A percentile compares a stretch with the other conserved stretches of the same genome.
Conservation (phyloP, 345 rosid species). For the Citrus unshiu region DNA sequence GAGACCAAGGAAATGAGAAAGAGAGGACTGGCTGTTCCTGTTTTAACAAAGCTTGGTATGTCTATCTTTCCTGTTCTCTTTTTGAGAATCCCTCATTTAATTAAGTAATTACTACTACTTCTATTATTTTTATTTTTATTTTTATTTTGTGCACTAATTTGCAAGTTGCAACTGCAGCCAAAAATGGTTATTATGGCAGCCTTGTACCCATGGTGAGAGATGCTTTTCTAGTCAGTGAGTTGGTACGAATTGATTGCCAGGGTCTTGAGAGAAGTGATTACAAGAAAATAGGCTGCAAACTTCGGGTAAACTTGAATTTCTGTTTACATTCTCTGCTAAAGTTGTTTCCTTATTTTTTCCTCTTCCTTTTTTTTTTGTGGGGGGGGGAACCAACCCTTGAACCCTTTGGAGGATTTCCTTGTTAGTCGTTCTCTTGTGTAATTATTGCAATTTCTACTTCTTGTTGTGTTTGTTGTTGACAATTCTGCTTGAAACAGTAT, state of each 20-base stretch:
- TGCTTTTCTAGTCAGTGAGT: conserved; percentile 66
- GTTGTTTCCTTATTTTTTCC: neutral
- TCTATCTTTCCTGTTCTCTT: conserved; percentile 6
- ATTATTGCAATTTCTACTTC: neutral
- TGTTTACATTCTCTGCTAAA: neutral
- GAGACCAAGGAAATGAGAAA: conserved; percentile 91
- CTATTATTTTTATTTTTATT: neutral
- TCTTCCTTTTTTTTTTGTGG: too few species aligned
- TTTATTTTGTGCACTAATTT: conserved; percentile 4
- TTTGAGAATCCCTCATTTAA: neutral
- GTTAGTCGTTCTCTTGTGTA: neutral
- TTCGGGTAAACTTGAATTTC: conserved; percentile 46
- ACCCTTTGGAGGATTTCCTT: neutral
- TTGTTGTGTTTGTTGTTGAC: neutral
- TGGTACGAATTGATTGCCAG: conserved; percentile 76
- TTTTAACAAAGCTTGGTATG: conserved; percentile 71
- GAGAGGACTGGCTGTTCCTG: conserved; percentile 70
- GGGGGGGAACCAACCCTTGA: neutral
- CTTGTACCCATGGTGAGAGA: conserved; percentile 91
- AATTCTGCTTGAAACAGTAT: neutral
- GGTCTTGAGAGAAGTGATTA: conserved; percentile 84
- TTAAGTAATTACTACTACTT: too few species aligned
- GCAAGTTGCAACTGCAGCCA: conserved; percentile 49
- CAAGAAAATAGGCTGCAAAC: conserved; percentile 93
- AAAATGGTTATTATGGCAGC: conserved; percentile 90